Base-by-base conservation (phyloP, 371 early-diverging fungal species). In the Encephalitozoon intestinalis region DNA sequence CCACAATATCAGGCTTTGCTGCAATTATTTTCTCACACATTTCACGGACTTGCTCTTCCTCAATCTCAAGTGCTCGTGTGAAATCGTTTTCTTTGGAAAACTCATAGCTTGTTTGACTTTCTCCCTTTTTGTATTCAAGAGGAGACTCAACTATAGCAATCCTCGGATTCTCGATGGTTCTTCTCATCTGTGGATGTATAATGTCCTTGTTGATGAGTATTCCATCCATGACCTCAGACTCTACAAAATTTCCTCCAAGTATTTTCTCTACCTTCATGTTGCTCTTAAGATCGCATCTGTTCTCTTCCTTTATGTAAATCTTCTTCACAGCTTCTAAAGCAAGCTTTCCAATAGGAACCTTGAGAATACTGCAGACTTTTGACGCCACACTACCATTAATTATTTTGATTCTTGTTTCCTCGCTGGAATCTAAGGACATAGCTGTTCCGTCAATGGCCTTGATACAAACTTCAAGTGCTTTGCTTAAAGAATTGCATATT, bases 121-220 rank as follows among this genome's bases (percentile, higher is more conserved):
- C 99, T 70, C 97, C 96, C 90, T 99, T 99, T 87, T 97, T 96
- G 89, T 99, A 99, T 86, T 98, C 99, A 63, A 99, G 89, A 31
- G 97, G 95, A 83, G 95, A 96, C 87, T 98, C 98, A 71, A 99
- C 87, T 71, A 98, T 87, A 12, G 98, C 86, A 78, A 99, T 89
- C 73, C 95, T 90, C 21, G 99, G 97, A 86, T 97, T 96, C 84
- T 94, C 92, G 73, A 99, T 96, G 70, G 87, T 88, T 71, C 94
- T 91, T 78, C 96, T 91, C 99, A 98, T 99, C 87, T 94, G 93
- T 77, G 96, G 92, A 86, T 99, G 98, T 39, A 96, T 94, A 23
- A 98, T 92, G 84, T 95, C 96, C 89, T 99, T 99, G 89, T 96
- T 96, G 73, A 99, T 77, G 89, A 97, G 93, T 76, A 98, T 87